Base-by-base conservation (phyloP, 139 green algal species). In the Nannochloris sp. region DNA sequence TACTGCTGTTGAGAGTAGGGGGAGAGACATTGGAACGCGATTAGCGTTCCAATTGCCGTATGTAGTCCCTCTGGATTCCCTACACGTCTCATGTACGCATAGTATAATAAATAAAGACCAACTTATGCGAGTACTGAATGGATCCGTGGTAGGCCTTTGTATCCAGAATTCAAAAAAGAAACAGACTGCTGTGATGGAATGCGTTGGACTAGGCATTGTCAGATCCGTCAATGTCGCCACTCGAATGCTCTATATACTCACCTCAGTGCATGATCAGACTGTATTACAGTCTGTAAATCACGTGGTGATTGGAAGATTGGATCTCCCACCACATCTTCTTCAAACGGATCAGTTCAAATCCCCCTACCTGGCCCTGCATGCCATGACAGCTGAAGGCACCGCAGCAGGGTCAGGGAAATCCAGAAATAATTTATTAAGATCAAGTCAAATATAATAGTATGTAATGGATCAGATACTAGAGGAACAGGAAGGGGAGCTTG, bases 161-260 rank as follows among this genome's bases (percentile, higher is more conserved):
- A 14, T 40, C 33, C 33, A 40, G 33, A 5, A 23, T 45, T 58
- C 17, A 59, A 68, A 12, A 20, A 55, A 12, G 8, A 14, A 23
- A 28, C 56, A n/a, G 11, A 2, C 6, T 1, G 0, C 23, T 10
- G 13, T 30, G 26, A 5, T 28, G 25, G 45, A 56, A 43, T 94
- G 87, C 70, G 17, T 91, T 56, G 87, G 87, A 0, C 8, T 94
- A 8, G 87, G 79, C 33, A 59, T 94, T 11, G 78, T 94, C 5
- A 69, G 85, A 0, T 73, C 70, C 1, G 74, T 88, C 12, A 82
- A 92, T 56, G 61, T 69, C 29, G 13, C 3, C 2, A 6, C 3
- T 1, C 28, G 77, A 3, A 23, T 59, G 57, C 56, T 85, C 17
- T 82, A 81, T 40, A 14, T 94, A 46, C 72, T 94, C 4, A 90